Conservation (phyloP, 306 rosid genomes). For the Acacia crassicarpa region DNA sequence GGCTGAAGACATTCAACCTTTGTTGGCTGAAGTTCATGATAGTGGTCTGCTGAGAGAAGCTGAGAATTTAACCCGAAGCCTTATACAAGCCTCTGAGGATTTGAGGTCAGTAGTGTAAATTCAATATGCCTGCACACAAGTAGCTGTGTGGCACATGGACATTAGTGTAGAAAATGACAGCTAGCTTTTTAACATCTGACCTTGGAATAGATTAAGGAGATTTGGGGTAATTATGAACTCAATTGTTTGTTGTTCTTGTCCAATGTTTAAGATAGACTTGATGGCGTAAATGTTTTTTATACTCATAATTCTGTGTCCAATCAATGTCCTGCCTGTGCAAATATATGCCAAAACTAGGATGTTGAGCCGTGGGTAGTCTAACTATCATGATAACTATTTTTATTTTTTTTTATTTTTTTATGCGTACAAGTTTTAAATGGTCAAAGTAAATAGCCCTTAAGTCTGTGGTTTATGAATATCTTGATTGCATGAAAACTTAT, state of each 20-base stretch:
- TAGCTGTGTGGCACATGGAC: neutral
- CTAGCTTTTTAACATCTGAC: constrained; percentile 21
- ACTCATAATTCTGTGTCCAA: neutral
- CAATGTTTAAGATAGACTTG: neutral
- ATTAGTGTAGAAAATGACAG: neutral
- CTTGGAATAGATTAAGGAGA: constrained; percentile 18
- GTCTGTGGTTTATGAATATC: neutral
- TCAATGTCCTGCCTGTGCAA: neutral
- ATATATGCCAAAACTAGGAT: neutral
- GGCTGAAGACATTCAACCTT: constrained; percentile 93
- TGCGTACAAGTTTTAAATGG: neutral
- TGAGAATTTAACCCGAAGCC: constrained; percentile 76
- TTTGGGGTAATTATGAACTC: neutral
- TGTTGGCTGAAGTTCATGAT: constrained; percentile 84
- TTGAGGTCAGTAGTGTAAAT: constrained; percentile 60
- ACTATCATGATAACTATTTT: neutral
- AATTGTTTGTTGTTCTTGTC: neutral
- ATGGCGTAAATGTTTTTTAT: neutral
- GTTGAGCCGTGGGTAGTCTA: neutral
- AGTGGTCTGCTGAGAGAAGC: constrained; percentile 79
- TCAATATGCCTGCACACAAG: neutral
- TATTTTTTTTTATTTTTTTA: too few relatives aligned
- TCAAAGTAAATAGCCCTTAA: neutral
- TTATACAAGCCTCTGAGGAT: constrained; percentile 75
- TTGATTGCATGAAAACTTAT: neutral